Percentiles rank a stretch among this genome's conserved stretches.
Evolutionary conservation across 2,329 filamentous ascomycete genomes (phyloP).

Genomic region (Cladophialophora exuberans): DNA sequence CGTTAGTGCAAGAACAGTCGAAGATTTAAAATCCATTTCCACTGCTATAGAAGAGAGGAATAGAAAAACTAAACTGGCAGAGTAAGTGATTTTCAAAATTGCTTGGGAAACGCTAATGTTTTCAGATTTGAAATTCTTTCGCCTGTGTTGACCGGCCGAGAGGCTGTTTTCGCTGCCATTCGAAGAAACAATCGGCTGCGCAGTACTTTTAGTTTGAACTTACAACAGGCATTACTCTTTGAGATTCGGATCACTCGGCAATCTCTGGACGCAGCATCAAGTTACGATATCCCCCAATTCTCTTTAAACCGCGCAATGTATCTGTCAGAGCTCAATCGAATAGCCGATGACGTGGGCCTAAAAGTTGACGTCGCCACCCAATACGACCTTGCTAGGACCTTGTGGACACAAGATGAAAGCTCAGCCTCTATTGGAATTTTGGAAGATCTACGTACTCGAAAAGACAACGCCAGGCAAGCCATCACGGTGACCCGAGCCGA

Average conservation of each 20-base stretch:
- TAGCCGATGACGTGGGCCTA: constrained; percentile 72
- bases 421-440: constrained; percentile 87
- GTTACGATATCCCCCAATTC: constrained; percentile 81
- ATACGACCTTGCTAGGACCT: constrained; percentile 81
- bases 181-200: constrained; percentile 70
- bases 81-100: constrained; percentile 11
- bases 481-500: constrained; percentile 75
- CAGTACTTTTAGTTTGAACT: constrained; percentile 62
- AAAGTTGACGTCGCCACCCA: constrained; percentile 76
- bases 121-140: constrained; percentile 65
- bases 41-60: constrained; percentile 14
- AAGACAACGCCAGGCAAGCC: constrained; percentile 67
- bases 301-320: constrained; percentile 83
- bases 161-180: constrained; percentile 79
- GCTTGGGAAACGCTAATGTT: background rate
- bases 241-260: constrained; percentile 78
- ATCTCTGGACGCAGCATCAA: constrained; percentile 74
- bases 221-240: constrained; percentile 66
- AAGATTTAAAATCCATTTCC: constrained; percentile 20
- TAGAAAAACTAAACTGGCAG: constrained; percentile 18
- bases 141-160: constrained; percentile 78
- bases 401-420: constrained; percentile 95
- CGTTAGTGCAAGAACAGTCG: constrained; percentile 10
- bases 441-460: constrained; percentile 68
- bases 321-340: constrained; percentile 73